phyloP scores from a whole-genome alignment of 140 eudicot species.

The Ambrosia hybrid region DNA sequence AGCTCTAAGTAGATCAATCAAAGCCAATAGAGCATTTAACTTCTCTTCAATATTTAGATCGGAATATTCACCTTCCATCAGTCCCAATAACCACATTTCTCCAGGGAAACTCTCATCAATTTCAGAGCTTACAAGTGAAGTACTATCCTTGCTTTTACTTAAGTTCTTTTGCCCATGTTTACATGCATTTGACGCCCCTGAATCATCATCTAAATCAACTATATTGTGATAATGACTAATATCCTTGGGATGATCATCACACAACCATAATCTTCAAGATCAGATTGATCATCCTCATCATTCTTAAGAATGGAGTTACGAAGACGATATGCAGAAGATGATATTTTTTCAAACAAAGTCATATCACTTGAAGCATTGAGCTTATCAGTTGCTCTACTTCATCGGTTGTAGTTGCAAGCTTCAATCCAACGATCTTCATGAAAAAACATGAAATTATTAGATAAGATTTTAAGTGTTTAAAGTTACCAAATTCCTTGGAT shows the following conservation, averaged over 20 bases:
- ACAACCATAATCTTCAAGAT: constrained; percentile 70
- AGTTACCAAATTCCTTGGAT: neutral
- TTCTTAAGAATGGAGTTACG: constrained; percentile 52
- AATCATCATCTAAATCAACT: too few species aligned
- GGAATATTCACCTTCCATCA: constrained; percentile 90
- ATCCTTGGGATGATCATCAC: constrained; percentile 57
- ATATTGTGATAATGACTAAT: neutral
- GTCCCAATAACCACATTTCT: constrained; percentile 83
- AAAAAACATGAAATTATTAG: constrained; percentile 21
- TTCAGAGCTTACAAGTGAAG: constrained; percentile 42
- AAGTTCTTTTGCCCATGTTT: constrained; percentile 29
- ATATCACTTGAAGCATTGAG: constrained; percentile 81
- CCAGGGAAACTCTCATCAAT: constrained; percentile 95
- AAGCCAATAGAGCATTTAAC: constrained; percentile 63
- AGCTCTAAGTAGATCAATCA: constrained; percentile 74
- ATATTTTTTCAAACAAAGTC: constrained; percentile 85
- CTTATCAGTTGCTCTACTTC: constrained; percentile 58
- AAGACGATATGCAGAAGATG: constrained; percentile 68
- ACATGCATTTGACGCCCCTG: neutral
- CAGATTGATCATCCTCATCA: constrained; percentile 61
- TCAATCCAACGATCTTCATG: constrained; percentile 64
- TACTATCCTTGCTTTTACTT: constrained; percentile 26
- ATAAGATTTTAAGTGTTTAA: neutral
- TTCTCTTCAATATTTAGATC: constrained; percentile 88
- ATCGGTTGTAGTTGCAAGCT: constrained; percentile 51